Base-by-base conservation (phyloP, 2,329 filamentous ascomycete species). In the Neopestalotiopsis rosae region DNA sequence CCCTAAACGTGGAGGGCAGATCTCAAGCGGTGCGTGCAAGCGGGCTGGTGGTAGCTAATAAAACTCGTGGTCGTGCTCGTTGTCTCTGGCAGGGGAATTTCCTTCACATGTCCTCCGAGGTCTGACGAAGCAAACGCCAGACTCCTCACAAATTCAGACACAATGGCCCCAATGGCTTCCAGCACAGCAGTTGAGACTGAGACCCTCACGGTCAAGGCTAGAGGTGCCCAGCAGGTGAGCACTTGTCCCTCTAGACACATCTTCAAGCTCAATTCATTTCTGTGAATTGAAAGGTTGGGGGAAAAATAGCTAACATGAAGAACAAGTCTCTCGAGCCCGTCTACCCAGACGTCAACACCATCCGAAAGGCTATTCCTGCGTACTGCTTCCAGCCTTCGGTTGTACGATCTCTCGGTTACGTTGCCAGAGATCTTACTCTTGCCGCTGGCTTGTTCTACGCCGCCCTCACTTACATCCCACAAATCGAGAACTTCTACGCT, bases 381-480 rank as follows among this genome's bases (percentile, higher is more conserved):
- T 84, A 90, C 76, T 91, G 89, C 83, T 90, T 91, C 79, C 77
- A 88, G 76, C 86, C 87, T 4, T 86, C 86, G 34, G 81, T 84
- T 62, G 71, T 80, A 72, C 83, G 79, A 42, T 89, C 87, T 7
- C 79, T 87, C 74, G 80, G 81, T 74, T 91, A 91, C 77, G 80
- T 90, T 71, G 79, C 83, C 71, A 86, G 89, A 69, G 89, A 91
- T 77, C 77, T 87, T 69, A 71, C 81, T 74, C 83, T 88, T 77
- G 83, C 85, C 69, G 76, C 77, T 30, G 77, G 78, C 57, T 81
- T 90, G 65, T 82, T 81, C 74, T 88, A 82, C 76, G 82, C 81
- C 28, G 87, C 86, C 32, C 78, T 88, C 64, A 85, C 82, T 69
- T 87, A 84, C 78, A 89, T 90, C 75, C 85, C 86, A 65, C 75